These are phyloP conservation scores for Cladosporium oxysporum DNA, from an alignment of 2,329 filamentous ascomycete species.

Conservation along the genomic window DNA sequence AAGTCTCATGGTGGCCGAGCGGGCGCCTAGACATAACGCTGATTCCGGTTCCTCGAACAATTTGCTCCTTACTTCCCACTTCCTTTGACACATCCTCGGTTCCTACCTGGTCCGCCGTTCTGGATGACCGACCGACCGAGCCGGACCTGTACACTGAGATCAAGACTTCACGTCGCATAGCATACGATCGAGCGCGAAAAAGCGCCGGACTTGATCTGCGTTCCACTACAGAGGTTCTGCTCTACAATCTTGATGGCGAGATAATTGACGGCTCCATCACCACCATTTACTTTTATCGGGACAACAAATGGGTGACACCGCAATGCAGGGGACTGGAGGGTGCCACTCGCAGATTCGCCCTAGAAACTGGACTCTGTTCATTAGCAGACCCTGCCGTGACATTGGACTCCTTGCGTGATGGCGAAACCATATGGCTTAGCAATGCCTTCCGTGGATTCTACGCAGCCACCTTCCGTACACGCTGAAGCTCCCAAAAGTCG, in stretches of 20 bases:
- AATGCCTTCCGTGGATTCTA: constrained; percentile 81
- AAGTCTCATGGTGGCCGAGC: neutral
- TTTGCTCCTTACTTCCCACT: neutral
- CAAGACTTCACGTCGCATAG: constrained; percentile 76
- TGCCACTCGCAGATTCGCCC: constrained; percentile 79
- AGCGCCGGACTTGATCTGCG: constrained; percentile 57
- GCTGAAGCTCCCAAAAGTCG: neutral
- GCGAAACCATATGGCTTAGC: constrained; percentile 84
- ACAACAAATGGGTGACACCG: constrained; percentile 77
- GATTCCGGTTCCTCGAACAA: neutral
- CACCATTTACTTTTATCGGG: constrained; percentile 77
- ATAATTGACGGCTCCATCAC: constrained; percentile 83
- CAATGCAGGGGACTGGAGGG: constrained; percentile 79
- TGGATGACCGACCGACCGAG: constrained; percentile 55
- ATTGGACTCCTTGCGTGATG: constrained; percentile 63
- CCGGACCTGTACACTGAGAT: constrained; percentile 72
- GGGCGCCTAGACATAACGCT: neutral
- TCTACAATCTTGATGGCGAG: constrained; percentile 65
- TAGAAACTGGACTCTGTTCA: constrained; percentile 66
- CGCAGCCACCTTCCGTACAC: constrained; percentile 26
- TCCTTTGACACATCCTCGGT: neutral
- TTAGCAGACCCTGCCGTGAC: constrained; percentile 60
- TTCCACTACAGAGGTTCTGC: constrained; percentile 64
- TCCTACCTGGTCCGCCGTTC: constrained; percentile 42
- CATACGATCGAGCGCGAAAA: constrained; percentile 70